Evolutionary conservation across 371 early-diverging fungal genomes (phyloP).

Genomic region (Apophysomyces variabilis): DNA sequence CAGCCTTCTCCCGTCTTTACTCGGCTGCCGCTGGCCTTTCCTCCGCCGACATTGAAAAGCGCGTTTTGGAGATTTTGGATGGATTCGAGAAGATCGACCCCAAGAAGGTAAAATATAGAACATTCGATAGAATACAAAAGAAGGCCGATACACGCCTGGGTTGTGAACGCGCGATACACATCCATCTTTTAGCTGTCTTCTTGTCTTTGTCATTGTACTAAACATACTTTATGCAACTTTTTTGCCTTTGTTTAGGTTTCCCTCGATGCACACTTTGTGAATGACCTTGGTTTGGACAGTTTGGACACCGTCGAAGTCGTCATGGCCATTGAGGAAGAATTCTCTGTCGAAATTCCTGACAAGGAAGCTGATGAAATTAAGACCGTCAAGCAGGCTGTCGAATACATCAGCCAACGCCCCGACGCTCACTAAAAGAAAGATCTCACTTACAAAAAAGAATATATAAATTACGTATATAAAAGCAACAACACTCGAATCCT

Average conservation of each 20-base stretch:
- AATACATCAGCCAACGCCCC: constrained; percentile 76
- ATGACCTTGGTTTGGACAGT: constrained; percentile 95
- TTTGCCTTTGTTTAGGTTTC: constrained; percentile 64
- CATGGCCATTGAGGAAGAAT: constrained; percentile 99
- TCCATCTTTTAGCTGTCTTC: neutral
- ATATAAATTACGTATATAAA: neutral
- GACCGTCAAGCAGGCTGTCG: constrained; percentile 87
- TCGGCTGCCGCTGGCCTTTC: constrained; percentile 62
- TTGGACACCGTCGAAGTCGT: constrained; percentile 98
- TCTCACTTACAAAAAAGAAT: neutral
- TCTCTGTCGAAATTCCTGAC: constrained; percentile 96
- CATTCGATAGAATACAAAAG: neutral
- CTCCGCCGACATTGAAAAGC: constrained; percentile 71
- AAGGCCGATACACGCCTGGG: no score
- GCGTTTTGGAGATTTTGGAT: constrained; percentile 85
- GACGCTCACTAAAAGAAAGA: constrained; percentile 74
- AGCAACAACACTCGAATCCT: neutral
- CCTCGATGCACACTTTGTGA: constrained; percentile 84
- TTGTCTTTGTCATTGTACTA: neutral
- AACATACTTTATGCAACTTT: neutral
- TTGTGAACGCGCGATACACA: no score
- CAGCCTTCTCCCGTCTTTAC: constrained; percentile 59
- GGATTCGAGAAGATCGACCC: constrained; percentile 95
- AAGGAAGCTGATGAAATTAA: constrained; percentile 96
- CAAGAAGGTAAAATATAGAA: constrained; percentile 72